These are phyloP conservation scores for Trypanosoma caninum DNA, from an alignment of 208 protist species.

Conservation along the genomic window DNA sequence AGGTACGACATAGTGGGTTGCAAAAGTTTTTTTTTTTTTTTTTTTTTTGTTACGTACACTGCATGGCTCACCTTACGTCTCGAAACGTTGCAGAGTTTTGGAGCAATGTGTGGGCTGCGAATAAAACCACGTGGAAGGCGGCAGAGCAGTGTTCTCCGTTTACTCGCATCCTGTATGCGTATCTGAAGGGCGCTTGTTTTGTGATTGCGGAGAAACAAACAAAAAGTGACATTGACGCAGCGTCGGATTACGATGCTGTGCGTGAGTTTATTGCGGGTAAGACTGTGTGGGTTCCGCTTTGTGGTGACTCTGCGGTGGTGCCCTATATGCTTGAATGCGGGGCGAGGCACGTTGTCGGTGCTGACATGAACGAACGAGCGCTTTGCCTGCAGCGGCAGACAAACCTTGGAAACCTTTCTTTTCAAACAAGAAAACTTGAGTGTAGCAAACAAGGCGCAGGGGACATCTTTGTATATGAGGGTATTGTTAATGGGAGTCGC, in stretches of 20 bases:
- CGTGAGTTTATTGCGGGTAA: conserved; percentile 30
- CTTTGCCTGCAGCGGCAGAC: conserved; percentile 28
- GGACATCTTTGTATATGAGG: conserved; percentile 29
- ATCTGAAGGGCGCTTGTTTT: conserved; percentile 15
- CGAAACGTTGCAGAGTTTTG: conserved; percentile 47
- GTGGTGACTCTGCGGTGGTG: conserved; percentile 46
- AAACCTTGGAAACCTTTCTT: conserved; percentile 34
- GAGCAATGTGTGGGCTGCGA: conserved; percentile 34
- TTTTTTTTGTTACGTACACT: neutral
- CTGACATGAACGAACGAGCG: conserved; percentile 30
- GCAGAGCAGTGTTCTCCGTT: conserved; percentile 34
- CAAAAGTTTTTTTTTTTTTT: neutral
- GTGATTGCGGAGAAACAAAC: neutral
- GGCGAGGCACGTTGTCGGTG: conserved; percentile 34
- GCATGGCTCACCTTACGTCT: neutral
- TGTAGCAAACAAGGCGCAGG: neutral
- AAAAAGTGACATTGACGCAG: neutral
- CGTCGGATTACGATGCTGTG: conserved; percentile 30
- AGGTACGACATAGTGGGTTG: too few relatives aligned
- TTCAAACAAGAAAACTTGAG: conserved; percentile 17
- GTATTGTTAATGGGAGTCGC: conserved; percentile 14
- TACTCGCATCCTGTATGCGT: conserved; percentile 43
- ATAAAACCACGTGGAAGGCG: conserved; percentile 34
- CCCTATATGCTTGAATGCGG: conserved; percentile 41
- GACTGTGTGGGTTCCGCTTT: conserved; percentile 49